Base-by-base conservation (phyloP, 352 stramenopile genomes). In the Plasmopara halstedii region DNA sequence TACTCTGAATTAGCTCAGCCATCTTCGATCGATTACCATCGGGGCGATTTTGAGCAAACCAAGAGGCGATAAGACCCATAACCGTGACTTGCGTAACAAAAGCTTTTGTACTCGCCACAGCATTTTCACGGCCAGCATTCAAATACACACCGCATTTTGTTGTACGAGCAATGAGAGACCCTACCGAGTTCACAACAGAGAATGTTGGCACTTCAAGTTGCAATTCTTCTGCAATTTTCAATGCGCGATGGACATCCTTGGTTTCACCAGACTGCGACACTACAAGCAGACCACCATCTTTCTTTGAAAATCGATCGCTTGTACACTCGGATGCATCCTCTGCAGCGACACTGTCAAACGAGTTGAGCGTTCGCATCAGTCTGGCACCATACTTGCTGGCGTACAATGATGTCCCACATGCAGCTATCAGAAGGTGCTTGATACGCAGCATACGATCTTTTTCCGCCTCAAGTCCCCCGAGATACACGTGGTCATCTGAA, bases 251-350 rank as follows among this genome's bases (percentile, higher is more conserved):
- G 10, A 98, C 95, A 65, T 99, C 96, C 54, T 96, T 96, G 4
- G 96, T 99, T 69, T 99, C 96, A 7, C 96, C 96, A 19, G 83
- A 97, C 67, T 99, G 96, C 32, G 89, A 98, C 13, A 99, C 94
- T 15, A 98, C 95, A 25, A 99, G 73, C 23, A 99, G 56, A 0
- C 91, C 91, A 15, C 76, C 83, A 21, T 95, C 68, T 39, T 86
- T 83, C 44, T 85, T 85, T 0, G 87, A 64, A 35, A 97, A 81
- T n/a, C 95, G 78, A 32, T 96, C 71, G 53, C 88, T 95, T 3
- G 78, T 57, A 58, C 74, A 85, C 64, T 98, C 91, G 10, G 86
- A 93, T 19, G 91, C 88, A 64, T 98, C 92, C 31, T 97, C 82
- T 1, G 80, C 88, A 36, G 65, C 69, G 9, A 97, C 91, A 40